Conservation (phyloP, 2,329 filamentous ascomycete species). For the Trichoderma koningii region DNA sequence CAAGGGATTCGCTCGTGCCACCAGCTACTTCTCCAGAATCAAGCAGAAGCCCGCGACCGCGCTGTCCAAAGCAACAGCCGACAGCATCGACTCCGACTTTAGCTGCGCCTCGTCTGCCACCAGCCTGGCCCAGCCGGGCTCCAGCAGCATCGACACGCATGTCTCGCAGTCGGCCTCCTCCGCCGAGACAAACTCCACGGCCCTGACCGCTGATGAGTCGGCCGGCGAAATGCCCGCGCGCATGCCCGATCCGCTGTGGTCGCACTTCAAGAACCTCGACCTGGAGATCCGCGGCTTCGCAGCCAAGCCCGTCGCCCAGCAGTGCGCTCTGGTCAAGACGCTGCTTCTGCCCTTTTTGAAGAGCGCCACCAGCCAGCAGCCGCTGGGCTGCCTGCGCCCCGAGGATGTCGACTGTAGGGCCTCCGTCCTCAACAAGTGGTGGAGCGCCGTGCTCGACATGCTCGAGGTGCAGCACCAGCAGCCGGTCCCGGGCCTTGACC, state of each 20-base stretch:
- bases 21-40: slow-evolving; percentile 54
- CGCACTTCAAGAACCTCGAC: slow-evolving; percentile 57
- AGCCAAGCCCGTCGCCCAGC: slow-evolving; percentile 70
- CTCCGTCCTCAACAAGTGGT: slow-evolving; percentile 86
- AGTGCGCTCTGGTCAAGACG: slow-evolving; percentile 72
- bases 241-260: slow-evolving; percentile 57
- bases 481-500: slow-evolving; percentile 79
- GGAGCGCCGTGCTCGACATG: slow-evolving; percentile 79
- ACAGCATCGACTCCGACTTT: slow-evolving; percentile 44
- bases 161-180: slow-evolving; percentile 45
- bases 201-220: slow-evolving; percentile 48
- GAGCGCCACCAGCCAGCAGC: slow-evolving; percentile 67
- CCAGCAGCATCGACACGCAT: slow-evolving; percentile 41
- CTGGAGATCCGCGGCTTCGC: slow-evolving; percentile 60
- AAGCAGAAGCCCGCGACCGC: slow-evolving; percentile 49
- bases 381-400: slow-evolving; percentile 63
- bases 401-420: slow-evolving; percentile 82
- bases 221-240: slow-evolving; percentile 47
- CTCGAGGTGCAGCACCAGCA: slow-evolving; percentile 69
- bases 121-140: slow-evolving; percentile 48
- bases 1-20: slow-evolving; percentile 48
- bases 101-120: slow-evolving; percentile 52
- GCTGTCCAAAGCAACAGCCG: slow-evolving; percentile 45
- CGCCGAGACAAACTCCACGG: slow-evolving; percentile 41
- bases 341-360: slow-evolving; percentile 76